Evolutionary conservation across 805 yeast genomes (phyloP).

Genomic region (Kregervanrija pseudodelftensis): DNA sequence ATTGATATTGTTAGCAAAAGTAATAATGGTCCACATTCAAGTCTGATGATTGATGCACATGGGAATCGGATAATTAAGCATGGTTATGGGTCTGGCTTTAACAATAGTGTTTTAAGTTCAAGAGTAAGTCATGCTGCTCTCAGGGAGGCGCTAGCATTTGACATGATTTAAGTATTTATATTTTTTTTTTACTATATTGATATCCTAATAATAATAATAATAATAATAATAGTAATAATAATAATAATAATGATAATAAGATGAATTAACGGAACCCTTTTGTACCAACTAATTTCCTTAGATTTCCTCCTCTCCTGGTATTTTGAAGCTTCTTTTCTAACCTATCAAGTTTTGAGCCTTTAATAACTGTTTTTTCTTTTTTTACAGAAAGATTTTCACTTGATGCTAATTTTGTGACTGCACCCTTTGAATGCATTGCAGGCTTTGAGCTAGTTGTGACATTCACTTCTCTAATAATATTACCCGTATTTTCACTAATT

Average conservation of each 20-base stretch:
- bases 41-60: constrained; percentile 35
- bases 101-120: constrained; percentile 27
- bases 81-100: constrained; percentile 34
- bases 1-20: too few relatives aligned
- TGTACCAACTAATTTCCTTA: too few relatives aligned
- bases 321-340: constrained; percentile 11
- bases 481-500: constrained; percentile 20
- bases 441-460: constrained; percentile 24
- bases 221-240: too few relatives aligned
- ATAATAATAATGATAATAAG: too few relatives aligned
- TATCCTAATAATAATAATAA: too few relatives aligned
- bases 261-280: too few relatives aligned
- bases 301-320: constrained; percentile 9
- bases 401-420: constrained; percentile 22
- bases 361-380: constrained; percentile 6
- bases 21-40: constrained; percentile 33
- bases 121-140: constrained; percentile 42
- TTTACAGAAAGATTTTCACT: neutral
- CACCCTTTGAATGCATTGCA: constrained; percentile 17
- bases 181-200: constrained; percentile 1
- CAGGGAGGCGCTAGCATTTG: constrained; percentile 35
- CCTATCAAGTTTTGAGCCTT: constrained; percentile 9
- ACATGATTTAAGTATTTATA: constrained; percentile 6
- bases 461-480: constrained; percentile 21
- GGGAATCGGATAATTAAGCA: constrained; percentile 35